phyloP scores from a whole-genome alignment of 2,329 filamentous ascomycete genomes.

The Dactylellina haptotyla region DNA sequence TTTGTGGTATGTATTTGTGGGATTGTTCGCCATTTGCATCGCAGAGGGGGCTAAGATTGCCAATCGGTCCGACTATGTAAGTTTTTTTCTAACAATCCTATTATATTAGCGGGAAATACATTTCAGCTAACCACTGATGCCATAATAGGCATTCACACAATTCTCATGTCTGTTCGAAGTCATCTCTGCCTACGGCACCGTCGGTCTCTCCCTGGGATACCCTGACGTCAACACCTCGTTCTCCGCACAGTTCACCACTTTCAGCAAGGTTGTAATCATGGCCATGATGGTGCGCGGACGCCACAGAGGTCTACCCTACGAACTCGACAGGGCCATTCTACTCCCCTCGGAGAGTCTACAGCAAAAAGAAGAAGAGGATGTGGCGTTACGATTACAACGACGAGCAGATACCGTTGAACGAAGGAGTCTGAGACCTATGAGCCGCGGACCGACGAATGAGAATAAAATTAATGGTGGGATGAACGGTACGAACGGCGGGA shows the following conservation, averaged over 20 bases:
- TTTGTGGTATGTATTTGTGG: constrained; percentile 94
- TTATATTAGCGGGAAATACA: not conserved
- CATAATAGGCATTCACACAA: constrained; percentile 56
- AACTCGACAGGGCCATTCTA: constrained; percentile 76
- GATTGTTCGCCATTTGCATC: constrained; percentile 91
- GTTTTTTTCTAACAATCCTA: constrained; percentile 11
- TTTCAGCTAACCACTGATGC: constrained; percentile 7
- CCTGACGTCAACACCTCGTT: constrained; percentile 79
- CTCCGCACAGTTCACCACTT: constrained; percentile 78
- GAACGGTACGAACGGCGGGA: not conserved
- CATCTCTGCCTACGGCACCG: constrained; percentile 91
- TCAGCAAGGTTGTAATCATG: constrained; percentile 75
- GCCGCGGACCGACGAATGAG: constrained; percentile 14
- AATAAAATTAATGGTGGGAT: constrained; percentile 17
- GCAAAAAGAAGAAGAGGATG: constrained; percentile 69
- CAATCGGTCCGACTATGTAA: constrained; percentile 59
- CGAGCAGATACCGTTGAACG: constrained; percentile 41
- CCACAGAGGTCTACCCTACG: constrained; percentile 74
- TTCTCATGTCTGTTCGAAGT: constrained; percentile 77
- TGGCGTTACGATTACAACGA: constrained; percentile 62
- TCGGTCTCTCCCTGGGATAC: constrained; percentile 89
- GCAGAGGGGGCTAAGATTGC: constrained; percentile 80
- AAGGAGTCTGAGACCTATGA: constrained; percentile 38
- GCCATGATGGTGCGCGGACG: constrained; percentile 76
- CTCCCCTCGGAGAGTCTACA: constrained; percentile 74